These are phyloP conservation scores for Oropetium thomaeum DNA, from an alignment of 176 grass and related monocot genomes.

Conservation along the genomic window DNA sequence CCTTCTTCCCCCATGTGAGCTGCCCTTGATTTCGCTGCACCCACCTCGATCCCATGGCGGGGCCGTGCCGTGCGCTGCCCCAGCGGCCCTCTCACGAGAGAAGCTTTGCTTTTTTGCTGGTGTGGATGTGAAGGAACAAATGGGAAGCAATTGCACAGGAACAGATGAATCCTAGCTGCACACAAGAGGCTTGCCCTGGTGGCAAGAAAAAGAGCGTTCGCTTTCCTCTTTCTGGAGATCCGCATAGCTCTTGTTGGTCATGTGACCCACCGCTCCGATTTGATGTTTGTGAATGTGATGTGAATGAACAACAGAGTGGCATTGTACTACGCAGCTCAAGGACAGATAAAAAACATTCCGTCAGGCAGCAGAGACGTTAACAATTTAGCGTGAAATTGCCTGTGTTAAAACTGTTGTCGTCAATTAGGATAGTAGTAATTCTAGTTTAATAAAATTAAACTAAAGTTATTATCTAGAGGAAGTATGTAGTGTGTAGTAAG, in stretches of 20 bases:
- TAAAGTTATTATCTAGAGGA: no score
- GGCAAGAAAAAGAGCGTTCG: constrained; percentile 44
- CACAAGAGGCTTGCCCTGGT: constrained; percentile 31
- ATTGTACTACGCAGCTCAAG: not conserved
- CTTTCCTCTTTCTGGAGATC: constrained; percentile 45
- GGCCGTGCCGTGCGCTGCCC: constrained; percentile 13
- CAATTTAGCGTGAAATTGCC: constrained; percentile 10
- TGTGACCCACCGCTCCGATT: constrained; percentile 19
- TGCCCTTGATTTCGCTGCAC: constrained; percentile 35
- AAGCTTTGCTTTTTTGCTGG: constrained; percentile 30
- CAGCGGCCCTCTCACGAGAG: constrained; percentile 44
- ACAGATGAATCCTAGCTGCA: not conserved
- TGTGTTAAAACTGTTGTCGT: no score
- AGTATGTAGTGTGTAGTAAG: no score
- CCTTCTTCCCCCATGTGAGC: constrained; percentile 37
- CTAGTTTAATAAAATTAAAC: no score
- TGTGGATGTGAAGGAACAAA: constrained; percentile 32
- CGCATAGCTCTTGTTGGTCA: constrained; percentile 29
- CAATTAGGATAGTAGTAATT: no score
- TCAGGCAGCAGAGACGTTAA: not conserved
- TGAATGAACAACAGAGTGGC: not conserved
- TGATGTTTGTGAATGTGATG: no score
- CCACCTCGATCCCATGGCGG: constrained; percentile 1
- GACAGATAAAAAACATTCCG: not conserved
- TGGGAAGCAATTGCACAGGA: not conserved